phyloP scores from a whole-genome alignment of 1,139 yeast genomes.

The Taiozyma sp. region DNA sequence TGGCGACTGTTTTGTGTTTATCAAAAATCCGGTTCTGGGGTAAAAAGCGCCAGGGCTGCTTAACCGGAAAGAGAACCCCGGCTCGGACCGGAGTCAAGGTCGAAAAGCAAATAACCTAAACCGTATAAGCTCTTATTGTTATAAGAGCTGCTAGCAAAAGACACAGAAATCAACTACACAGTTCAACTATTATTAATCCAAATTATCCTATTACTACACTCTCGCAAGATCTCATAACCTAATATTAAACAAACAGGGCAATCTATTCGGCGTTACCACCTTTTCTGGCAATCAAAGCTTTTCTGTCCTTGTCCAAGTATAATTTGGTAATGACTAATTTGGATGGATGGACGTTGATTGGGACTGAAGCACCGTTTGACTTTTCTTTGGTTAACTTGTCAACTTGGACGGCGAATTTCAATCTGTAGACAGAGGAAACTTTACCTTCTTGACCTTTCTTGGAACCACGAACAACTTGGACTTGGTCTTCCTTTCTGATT shows the following conservation, averaged over 20 bases:
- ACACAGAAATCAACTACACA: not conserved
- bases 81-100: no score
- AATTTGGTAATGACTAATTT: conserved; percentile 98
- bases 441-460: conserved; percentile 99
- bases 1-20: not conserved
- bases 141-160: no score
- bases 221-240: not conserved
- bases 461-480: conserved; percentile 95
- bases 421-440: conserved; percentile 97
- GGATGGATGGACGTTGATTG: conserved; percentile 97
- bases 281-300: conserved; percentile 92
- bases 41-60: not conserved
- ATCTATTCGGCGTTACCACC: conserved; percentile 76
- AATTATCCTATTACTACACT: not conserved
- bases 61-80: not conserved
- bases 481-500: conserved; percentile 98
- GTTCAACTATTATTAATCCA: not conserved
- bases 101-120: no score
- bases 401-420: conserved; percentile 93
- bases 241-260: not conserved
- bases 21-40: not conserved
- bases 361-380: conserved; percentile 97
- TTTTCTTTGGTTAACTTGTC: conserved; percentile 98
- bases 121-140: no score
- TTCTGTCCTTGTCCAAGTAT: conserved; percentile 98